Evolutionary conservation across 2,329 filamentous ascomycete genomes (phyloP).

Genomic region (Incumbomyces delicatus): DNA sequence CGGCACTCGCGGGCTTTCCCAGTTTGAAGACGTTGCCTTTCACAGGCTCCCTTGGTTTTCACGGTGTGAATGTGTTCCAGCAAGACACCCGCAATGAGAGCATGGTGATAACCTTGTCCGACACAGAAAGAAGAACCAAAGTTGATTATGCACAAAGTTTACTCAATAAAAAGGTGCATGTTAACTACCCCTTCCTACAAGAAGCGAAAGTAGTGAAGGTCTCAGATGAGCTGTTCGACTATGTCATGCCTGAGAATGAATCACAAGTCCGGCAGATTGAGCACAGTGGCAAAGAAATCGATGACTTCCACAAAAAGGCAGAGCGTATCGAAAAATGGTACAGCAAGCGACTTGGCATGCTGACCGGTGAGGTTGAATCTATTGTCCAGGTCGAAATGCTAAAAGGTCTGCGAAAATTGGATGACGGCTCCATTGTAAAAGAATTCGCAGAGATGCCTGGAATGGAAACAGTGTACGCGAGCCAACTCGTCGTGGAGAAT

Average conservation of each 20-base stretch:
- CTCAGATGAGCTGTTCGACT: conserved; percentile 88
- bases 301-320: conserved; percentile 75
- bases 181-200: conserved; percentile 90
- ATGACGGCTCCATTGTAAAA: conserved; percentile 83
- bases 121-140: conserved; percentile 61
- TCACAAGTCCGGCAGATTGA: conserved; percentile 57
- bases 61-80: conserved; percentile 90
- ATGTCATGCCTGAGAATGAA: conserved; percentile 58
- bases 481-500: conserved; percentile 80
- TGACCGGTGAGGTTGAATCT: conserved; percentile 78
- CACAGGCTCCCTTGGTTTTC: conserved; percentile 69
- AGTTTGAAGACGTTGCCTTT: conserved; percentile 79
- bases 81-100: conserved; percentile 94
- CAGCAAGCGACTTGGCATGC: conserved; percentile 79
- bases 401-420: conserved; percentile 80
- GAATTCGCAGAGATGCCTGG: conserved; percentile 82
- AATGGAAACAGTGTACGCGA: conserved; percentile 79
- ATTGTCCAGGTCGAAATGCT: conserved; percentile 89
- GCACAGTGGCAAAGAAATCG: conserved; percentile 66
- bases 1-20: conserved; percentile 88
- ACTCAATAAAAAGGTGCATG: conserved; percentile 75
- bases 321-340: conserved; percentile 76
- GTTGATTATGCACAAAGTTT: conserved; percentile 65
- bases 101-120: conserved; percentile 77
- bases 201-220: conserved; percentile 85